Evolutionary conservation across 108 stramenopile genomes (phyloP).

Genomic region (Nitzschia palea): DNA sequence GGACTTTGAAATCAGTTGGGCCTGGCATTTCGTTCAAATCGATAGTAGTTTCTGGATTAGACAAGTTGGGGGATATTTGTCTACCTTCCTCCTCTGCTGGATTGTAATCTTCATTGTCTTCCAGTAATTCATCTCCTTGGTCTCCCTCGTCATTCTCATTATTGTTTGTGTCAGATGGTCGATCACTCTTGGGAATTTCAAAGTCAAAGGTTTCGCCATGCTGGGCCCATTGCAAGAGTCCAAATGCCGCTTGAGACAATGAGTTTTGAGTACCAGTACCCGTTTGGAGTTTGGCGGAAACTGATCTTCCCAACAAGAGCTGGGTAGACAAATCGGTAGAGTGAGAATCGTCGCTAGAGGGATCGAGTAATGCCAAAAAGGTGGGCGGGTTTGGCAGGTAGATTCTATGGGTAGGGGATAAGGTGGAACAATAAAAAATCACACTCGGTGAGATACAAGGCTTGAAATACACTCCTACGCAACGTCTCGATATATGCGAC

Average conservation of each 20-base stretch:
- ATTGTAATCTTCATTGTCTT: conserved; percentile 29
- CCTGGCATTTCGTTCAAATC: conserved; percentile 38
- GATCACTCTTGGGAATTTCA: not conserved
- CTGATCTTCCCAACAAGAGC: not conserved
- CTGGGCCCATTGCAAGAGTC: conserved; percentile 80
- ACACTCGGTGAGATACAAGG: no score
- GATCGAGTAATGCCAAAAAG: conserved; percentile 2
- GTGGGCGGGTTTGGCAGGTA: not conserved
- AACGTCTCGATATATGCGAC: not conserved
- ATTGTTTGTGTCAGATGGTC: not conserved
- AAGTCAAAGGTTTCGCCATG: conserved; percentile 54
- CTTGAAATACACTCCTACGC: not conserved
- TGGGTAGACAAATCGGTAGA: not conserved
- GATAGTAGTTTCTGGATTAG: not conserved
- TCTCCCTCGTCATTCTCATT: conserved; percentile 19
- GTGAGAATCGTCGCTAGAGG: not conserved
- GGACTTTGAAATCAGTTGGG: conserved; percentile 50
- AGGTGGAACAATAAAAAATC: not conserved
- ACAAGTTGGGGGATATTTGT: not conserved
- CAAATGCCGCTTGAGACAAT: conserved; percentile 59
- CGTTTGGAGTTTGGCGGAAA: conserved; percentile 1
- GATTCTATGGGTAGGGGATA: not conserved
- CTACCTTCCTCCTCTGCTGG: conserved; percentile 21
- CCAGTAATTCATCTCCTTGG: conserved; percentile 9
- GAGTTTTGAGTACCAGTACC: conserved; percentile 3